Percentiles rank a stretch among this genome's conserved stretches.
These are phyloP conservation scores for Hansenula sp. DNA, from an alignment of 1,139 yeast genomes.

Conservation along the genomic window DNA sequence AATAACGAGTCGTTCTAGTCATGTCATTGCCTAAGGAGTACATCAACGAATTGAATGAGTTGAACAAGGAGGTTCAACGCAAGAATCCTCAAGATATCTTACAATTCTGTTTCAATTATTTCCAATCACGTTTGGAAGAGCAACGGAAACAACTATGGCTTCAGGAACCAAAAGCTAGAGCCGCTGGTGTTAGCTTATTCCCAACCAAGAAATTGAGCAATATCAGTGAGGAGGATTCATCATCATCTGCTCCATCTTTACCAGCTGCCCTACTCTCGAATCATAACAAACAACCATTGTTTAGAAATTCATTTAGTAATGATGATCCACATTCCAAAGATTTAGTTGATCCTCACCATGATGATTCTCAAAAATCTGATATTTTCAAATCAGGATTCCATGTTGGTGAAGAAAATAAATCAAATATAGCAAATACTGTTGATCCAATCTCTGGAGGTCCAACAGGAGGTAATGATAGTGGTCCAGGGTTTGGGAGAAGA, in stretches of 20 bases:
- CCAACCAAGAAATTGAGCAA: conserved; percentile 26
- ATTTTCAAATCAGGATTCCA: conserved; percentile 29
- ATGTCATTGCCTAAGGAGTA: conserved; percentile 36
- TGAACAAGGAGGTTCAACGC: conserved; percentile 57
- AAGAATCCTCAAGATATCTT: conserved; percentile 66
- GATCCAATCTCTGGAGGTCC: conserved; percentile 17
- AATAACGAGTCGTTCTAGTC: too few relatives aligned
- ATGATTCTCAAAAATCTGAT: conserved; percentile 5
- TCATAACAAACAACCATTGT: conserved; percentile 26
- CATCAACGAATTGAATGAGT: conserved; percentile 53
- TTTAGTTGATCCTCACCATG: conserved; percentile 19
- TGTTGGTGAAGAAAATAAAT: conserved; percentile 29
- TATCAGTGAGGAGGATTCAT: conserved; percentile 11
- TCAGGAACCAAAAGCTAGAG: conserved; percentile 46
- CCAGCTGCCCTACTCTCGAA: conserved; percentile 4
- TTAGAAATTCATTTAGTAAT: conserved; percentile 62
- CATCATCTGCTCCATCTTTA: neutral
- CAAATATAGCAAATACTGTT: conserved; percentile 21
- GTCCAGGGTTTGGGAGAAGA: conserved; percentile 4
- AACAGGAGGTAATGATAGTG: neutral
- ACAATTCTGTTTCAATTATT: conserved; percentile 74
- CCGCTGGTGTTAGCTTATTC: conserved; percentile 51
- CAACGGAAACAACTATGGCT: conserved; percentile 56
- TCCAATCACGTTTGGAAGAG: conserved; percentile 55
- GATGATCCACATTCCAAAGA: conserved; percentile 59